Evolutionary conservation across 257 asterid species (phyloP).

Genomic region (Solanum piurae): DNA sequence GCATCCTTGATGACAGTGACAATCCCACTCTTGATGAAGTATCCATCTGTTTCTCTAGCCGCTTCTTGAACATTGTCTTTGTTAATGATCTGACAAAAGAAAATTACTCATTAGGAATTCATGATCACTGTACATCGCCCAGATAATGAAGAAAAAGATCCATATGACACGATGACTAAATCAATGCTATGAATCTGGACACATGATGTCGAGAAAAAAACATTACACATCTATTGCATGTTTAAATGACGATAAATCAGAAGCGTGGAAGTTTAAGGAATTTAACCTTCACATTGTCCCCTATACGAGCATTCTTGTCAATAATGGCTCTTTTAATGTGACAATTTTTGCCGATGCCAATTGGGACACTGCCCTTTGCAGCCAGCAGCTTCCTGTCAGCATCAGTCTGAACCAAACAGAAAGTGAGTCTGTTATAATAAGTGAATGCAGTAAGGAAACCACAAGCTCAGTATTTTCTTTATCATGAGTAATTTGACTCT

Average conservation of each 20-base stretch:
- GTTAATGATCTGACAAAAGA: conserved; percentile 49
- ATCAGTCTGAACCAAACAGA: conserved; percentile 47
- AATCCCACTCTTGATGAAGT: conserved; percentile 88
- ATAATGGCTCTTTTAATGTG: conserved; percentile 85
- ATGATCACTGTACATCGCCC: not conserved
- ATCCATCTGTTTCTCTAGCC: conserved; percentile 88
- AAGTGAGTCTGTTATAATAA: not conserved
- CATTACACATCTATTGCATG: not conserved
- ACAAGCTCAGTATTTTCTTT: not conserved
- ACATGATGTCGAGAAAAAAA: not conserved
- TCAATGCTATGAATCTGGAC: not conserved
- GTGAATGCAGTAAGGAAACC: not conserved
- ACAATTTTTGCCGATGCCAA: conserved; percentile 76
- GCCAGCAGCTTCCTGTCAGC: conserved; percentile 58
- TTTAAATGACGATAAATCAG: not conserved
- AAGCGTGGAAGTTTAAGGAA: not conserved
- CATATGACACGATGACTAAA: not conserved
- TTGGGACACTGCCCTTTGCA: conserved; percentile 73
- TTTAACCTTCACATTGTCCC: conserved; percentile 66
- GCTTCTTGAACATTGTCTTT: conserved; percentile 79
- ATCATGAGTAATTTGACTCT: not conserved
- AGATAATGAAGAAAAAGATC: not conserved
- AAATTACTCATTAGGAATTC: not conserved
- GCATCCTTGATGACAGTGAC: conserved; percentile 92
- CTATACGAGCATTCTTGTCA: conserved; percentile 90